Conservation (phyloP, 2,329 filamentous ascomycete species). For the Xylariaceae sp. region DNA sequence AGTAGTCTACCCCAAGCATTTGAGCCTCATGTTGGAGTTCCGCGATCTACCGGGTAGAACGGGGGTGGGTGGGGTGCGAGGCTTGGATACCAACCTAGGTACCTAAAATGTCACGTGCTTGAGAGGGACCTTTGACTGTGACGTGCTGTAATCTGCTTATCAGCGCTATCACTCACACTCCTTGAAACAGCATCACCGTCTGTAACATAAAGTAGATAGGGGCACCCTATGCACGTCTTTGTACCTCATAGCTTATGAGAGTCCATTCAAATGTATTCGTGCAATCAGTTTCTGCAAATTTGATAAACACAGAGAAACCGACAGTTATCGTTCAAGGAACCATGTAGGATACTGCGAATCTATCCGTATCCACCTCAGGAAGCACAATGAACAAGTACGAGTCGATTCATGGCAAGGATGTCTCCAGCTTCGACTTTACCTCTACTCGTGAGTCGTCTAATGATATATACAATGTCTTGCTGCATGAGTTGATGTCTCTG, state of each 20-base stretch:
- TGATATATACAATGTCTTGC: constrained; percentile 19
- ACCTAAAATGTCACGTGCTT: constrained; percentile 16
- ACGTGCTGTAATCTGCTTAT: constrained; percentile 8
- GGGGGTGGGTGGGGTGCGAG: too few relatives aligned
- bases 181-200: background rate
- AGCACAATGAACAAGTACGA: constrained; percentile 61
- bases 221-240: too few relatives aligned
- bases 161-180: background rate
- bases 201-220: too few relatives aligned
- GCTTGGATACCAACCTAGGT: background rate
- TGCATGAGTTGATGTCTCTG: constrained; percentile 15
- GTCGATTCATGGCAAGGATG: constrained; percentile 64
- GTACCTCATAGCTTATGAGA: background rate
- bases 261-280: background rate
- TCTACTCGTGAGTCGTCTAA: constrained; percentile 58
- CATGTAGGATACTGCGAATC: constrained; percentile 19
- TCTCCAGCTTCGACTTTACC: constrained; percentile 64
- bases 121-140: background rate
- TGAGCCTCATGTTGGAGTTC: constrained; percentile 22
- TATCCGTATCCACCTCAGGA: constrained; percentile 2
- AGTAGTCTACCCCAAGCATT: constrained; percentile 17
- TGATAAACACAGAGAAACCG: background rate
- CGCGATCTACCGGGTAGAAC: too few relatives aligned
- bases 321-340: background rate
- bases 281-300: background rate